phyloP scores from a whole-genome alignment of 345 rosid genomes.

The Salix koriyanagi region DNA sequence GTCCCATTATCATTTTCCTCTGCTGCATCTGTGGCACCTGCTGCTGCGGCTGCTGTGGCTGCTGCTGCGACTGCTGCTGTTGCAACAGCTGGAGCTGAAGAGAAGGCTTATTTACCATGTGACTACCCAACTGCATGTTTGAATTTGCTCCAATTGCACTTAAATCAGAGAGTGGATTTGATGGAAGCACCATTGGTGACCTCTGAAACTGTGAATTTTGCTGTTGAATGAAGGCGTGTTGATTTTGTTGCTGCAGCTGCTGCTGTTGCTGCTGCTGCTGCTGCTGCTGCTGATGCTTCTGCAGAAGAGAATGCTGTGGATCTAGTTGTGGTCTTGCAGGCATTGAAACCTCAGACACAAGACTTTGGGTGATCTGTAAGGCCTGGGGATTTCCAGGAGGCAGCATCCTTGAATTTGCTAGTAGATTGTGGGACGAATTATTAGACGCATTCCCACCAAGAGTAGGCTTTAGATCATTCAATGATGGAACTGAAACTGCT shows the following conservation, averaged over 20 bases:
- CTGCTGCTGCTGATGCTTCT: conserved; percentile 29
- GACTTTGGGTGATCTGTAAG: conserved; percentile 71
- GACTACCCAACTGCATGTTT: conserved; percentile 67
- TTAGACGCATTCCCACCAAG: conserved; percentile 43
- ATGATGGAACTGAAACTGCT: conserved; percentile 48
- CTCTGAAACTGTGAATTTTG: conserved; percentile 72
- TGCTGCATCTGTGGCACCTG: conserved; percentile 46
- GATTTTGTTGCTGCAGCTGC: conserved; percentile 49
- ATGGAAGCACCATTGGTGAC: conserved; percentile 51
- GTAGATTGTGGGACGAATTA: conserved; percentile 43
- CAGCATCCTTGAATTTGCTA: conserved; percentile 59
- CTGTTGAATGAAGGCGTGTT: conserved; percentile 57
- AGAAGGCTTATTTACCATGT: conserved; percentile 62
- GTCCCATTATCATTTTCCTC: conserved; percentile 67
- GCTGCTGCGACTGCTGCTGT: conserved; percentile 23
- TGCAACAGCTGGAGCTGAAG: conserved; percentile 68
- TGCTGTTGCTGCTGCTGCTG: conserved; percentile 39
- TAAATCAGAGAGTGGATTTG: conserved; percentile 59
- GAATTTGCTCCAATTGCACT: conserved; percentile 62
- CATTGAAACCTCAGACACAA: conserved; percentile 56
- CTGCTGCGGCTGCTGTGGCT: conserved; percentile 21
- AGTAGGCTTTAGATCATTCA: conserved; percentile 49
- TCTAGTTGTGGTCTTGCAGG: conserved; percentile 61
- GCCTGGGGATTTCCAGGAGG: conserved; percentile 71
- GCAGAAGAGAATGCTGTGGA: conserved; percentile 43